Evolutionary conservation across 148 eudicot species (phyloP).

Genomic region (Fagopyrum homotropicum): DNA sequence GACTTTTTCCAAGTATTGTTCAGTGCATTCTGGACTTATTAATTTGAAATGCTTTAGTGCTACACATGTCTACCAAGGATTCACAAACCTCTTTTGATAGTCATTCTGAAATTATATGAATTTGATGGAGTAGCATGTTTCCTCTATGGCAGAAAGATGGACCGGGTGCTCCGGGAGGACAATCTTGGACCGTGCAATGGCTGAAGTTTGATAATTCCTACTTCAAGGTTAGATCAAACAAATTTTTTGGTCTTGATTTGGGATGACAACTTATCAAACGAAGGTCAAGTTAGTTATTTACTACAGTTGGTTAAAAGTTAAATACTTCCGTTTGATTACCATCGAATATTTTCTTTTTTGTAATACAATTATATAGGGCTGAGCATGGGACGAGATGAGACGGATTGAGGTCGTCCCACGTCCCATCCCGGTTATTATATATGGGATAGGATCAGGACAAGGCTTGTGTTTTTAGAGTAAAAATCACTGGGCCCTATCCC

Average conservation of each 20-base stretch:
- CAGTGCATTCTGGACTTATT: neutral
- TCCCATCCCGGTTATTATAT: no score
- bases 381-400: no score
- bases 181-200: slow-evolving; percentile 96
- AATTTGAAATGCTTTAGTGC: neutral
- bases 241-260: neutral
- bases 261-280: neutral
- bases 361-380: no score
- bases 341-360: no score
- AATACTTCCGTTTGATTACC: no score
- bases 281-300: no score
- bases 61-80: neutral
- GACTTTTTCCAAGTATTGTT: neutral
- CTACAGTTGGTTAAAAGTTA: no score
- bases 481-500: no score
- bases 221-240: slow-evolving; percentile 55
- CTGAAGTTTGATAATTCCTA: slow-evolving; percentile 94
- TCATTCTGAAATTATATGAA: neutral
- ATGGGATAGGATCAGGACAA: no score
- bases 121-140: neutral
- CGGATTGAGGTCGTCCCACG: no score
- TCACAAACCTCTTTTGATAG: neutral
- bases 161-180: slow-evolving; percentile 99
- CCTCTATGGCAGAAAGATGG: slow-evolving; percentile 77
- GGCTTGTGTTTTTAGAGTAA: no score